Evolutionary conservation across 2,329 filamentous ascomycete genomes (phyloP).

Genomic region (Colletotrichum caudatum): DNA sequence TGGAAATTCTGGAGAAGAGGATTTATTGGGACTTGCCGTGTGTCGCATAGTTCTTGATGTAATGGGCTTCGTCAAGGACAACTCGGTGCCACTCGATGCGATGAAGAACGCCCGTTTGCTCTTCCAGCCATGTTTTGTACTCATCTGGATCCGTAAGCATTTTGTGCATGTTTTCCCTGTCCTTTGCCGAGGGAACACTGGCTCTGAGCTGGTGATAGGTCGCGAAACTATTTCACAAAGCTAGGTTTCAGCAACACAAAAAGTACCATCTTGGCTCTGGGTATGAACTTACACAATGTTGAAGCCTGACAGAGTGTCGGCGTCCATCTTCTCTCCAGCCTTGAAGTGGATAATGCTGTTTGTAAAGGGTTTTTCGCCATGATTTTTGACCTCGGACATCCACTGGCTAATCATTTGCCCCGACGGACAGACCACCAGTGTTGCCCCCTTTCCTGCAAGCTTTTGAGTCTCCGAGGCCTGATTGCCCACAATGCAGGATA

Average conservation of each 20-base stretch:
- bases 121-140: neutral
- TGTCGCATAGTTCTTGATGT: conserved; percentile 4
- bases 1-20: conserved; percentile 34
- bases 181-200: conserved; percentile 34
- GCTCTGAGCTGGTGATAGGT: conserved; percentile 47
- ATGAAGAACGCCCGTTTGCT: neutral
- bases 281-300: conserved; percentile 33
- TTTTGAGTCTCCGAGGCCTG: conserved; percentile 55
- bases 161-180: neutral
- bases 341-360: conserved; percentile 35
- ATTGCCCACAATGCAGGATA: conserved; percentile 52
- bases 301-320: neutral
- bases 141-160: neutral
- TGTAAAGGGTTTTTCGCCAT: conserved; percentile 33
- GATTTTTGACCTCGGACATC: conserved; percentile 46
- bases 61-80: conserved; percentile 24
- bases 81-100: conserved; percentile 11
- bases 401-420: conserved; percentile 46
- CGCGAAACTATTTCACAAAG: conserved; percentile 44
- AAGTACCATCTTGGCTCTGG: rapidly evolving
- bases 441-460: conserved; percentile 51
- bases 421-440: conserved; percentile 50
- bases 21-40: neutral
- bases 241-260: neutral
- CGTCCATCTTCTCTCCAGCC: conserved; percentile 6